Base-by-base conservation (phyloP, 176 grass and related monocot species). In the Tillandsia fasciculata region DNA sequence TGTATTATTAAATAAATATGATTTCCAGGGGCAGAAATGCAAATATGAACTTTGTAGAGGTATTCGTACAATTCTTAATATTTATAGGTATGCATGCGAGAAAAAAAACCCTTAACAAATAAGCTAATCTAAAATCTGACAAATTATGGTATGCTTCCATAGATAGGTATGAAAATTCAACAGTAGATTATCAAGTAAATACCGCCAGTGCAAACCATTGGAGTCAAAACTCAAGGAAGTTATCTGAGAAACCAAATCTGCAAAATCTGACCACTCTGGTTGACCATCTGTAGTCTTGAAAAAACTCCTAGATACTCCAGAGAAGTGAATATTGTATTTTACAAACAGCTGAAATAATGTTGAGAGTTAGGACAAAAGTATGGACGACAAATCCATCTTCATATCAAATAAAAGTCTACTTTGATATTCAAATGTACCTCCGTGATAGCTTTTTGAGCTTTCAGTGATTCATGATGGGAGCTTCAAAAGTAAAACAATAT, bases 261-360 rank as follows among this genome's bases (percentile, higher is more conserved):
- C 64, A 85, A 97, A 90, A 65, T 71, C 82, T 67, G 77, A 70
- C 52, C 67, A 88, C 67, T 89, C 70, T n/a, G 58, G 42, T 65
- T 84, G 70, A 63, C 72, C 67, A 71, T 70, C 83, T 24, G 86
- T 78, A 80, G 67, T 73, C 77, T 86, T 92, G 63, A 92, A 97
- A 71, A 97, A 92, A 72, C 69, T 85, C 65, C 79, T 97, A 74
- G 93, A 83, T 83, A 97, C 85, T 85, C 93, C 93, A 89, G 88
- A 92, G 78, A 96, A 96, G 66, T 76, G 83, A 78, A 92, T 92
- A 48, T 97, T 97, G 80, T 92, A 97, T 76, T 83, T 90, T 78
- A 97, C 86, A 87, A 97, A 97, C 75, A 97, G 79, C 93, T 97
- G 86, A 48, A 78, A 50, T 18, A 52, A 33, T 51, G 64, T 77